Evolutionary conservation across 768 basidiomycete species (phyloP).

Genomic region (Pleurotus salmoneostramineus): DNA sequence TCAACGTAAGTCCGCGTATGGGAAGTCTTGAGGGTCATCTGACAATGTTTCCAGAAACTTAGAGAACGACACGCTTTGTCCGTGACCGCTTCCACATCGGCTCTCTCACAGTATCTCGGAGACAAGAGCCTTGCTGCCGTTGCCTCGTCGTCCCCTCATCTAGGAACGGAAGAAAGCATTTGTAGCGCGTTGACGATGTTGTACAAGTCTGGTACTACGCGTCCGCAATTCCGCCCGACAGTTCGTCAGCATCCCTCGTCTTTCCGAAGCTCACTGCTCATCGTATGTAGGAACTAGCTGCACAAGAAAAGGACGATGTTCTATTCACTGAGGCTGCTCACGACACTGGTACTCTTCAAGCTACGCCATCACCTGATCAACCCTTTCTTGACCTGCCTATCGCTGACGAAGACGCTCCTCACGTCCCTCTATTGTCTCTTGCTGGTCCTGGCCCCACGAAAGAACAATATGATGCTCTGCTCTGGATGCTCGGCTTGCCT

Average conservation of each 20-base stretch:
- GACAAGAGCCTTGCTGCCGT: conserved; percentile 12
- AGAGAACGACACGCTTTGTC: too few species aligned
- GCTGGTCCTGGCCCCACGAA: neutral
- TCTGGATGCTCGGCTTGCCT: conserved; percentile 1
- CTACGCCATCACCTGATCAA: neutral
- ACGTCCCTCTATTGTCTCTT: neutral
- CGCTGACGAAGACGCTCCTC: neutral
- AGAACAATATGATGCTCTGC: neutral
- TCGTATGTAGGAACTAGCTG: neutral
- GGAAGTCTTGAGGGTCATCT: neutral
- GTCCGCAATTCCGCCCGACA: conserved; percentile 15
- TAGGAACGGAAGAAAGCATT: conserved; percentile 33
- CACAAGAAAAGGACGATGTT: neutral
- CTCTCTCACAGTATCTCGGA: conserved; percentile 21
- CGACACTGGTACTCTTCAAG: neutral
- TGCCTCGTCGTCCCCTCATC: conserved; percentile 3
- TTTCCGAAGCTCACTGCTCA: neutral
- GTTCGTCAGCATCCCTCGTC: neutral
- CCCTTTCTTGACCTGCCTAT: conserved; percentile 1
- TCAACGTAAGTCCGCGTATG: conserved; percentile 38
- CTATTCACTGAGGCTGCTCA: neutral
- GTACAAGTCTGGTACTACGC: conserved; percentile 36
- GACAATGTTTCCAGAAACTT: conserved; percentile 18
- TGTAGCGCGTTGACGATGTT: conserved; percentile 38
- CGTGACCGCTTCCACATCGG: conserved; percentile 17